phyloP scores from a whole-genome alignment of 805 yeast species.

The Pichia deserticola region DNA sequence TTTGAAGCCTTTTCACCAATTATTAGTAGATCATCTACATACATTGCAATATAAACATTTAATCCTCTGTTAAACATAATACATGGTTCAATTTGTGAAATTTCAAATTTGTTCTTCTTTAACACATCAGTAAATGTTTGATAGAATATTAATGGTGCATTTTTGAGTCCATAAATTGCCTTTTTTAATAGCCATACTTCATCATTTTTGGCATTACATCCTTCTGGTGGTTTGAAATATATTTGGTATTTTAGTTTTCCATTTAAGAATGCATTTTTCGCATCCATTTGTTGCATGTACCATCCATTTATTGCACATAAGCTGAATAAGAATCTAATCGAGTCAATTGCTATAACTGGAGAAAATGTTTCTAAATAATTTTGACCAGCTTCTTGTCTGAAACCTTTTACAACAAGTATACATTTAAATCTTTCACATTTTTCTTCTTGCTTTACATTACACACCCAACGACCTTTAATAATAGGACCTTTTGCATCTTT shows the following conservation, averaged over 20 bases:
- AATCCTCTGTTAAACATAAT: no score
- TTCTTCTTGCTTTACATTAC: neutral
- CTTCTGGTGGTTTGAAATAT: slow-evolving; percentile 6
- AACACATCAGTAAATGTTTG: no score
- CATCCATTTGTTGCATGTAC: slow-evolving; percentile 6
- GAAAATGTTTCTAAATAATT: slow-evolving; percentile 7
- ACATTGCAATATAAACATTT: no score
- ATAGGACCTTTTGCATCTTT: no score
- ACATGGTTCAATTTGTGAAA: no score
- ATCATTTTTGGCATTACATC: neutral
- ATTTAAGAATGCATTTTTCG: slow-evolving; percentile 8
- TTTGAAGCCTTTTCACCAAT: no score
- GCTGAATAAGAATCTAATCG: neutral
- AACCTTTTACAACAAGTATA: slow-evolving; percentile 8
- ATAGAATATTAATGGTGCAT: no score
- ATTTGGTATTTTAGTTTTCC: slow-evolving; percentile 6
- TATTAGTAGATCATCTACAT: no score
- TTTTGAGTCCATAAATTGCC: no score
- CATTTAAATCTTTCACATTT: slow-evolving; percentile 4
- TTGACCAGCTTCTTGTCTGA: slow-evolving; percentile 4
- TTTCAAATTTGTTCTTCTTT: no score
- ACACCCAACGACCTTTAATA: no score
- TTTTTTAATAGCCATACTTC: no score
- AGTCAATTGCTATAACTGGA: slow-evolving; percentile 5
- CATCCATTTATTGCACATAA: neutral